Percentiles rank a stretch among this genome's conserved stretches.
phyloP scores from a whole-genome alignment of 345 rosid species.

The Moringa oleifera region DNA sequence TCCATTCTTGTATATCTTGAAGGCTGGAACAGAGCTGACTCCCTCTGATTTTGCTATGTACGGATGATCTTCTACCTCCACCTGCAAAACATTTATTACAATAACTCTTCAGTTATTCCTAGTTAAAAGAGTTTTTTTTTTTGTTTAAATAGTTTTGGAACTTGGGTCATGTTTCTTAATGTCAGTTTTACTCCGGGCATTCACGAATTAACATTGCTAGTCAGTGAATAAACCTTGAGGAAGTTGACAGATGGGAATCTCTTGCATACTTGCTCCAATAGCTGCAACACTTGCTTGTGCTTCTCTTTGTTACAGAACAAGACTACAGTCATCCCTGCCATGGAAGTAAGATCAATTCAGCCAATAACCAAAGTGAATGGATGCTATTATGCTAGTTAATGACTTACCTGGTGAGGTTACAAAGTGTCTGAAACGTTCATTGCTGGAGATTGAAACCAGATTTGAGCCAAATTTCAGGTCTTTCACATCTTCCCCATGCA shows the following conservation, averaged over 20 bases:
- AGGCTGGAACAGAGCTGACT: constrained; percentile 33
- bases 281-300: constrained; percentile 30
- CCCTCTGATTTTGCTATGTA: constrained; percentile 40
- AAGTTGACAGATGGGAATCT: constrained; percentile 51
- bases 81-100: constrained; percentile 16
- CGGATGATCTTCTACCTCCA: constrained; percentile 46
- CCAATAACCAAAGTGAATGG: too few species aligned
- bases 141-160: too few species aligned
- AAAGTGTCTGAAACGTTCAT: constrained; percentile 39
- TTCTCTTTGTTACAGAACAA: constrained; percentile 35
- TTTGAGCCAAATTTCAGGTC: constrained; percentile 46
- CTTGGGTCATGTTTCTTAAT: too few species aligned
- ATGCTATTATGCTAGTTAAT: neutral
- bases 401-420: constrained; percentile 39
- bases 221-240: constrained; percentile 31
- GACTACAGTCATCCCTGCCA: constrained; percentile 46
- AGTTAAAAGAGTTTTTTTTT: too few species aligned
- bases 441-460: constrained; percentile 35
- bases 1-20: constrained; percentile 50
- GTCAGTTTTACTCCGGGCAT: too few species aligned
- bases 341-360: too few species aligned
- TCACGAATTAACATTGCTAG: neutral
- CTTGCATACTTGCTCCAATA: constrained; percentile 45
- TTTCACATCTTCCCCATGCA: constrained; percentile 37
- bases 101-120: too few species aligned